Percentiles rank a stretch among this genome's conserved stretches.
Evolutionary conservation across 352 stramenopile species (phyloP).

Genomic region (Pythium phragmiticola): DNA sequence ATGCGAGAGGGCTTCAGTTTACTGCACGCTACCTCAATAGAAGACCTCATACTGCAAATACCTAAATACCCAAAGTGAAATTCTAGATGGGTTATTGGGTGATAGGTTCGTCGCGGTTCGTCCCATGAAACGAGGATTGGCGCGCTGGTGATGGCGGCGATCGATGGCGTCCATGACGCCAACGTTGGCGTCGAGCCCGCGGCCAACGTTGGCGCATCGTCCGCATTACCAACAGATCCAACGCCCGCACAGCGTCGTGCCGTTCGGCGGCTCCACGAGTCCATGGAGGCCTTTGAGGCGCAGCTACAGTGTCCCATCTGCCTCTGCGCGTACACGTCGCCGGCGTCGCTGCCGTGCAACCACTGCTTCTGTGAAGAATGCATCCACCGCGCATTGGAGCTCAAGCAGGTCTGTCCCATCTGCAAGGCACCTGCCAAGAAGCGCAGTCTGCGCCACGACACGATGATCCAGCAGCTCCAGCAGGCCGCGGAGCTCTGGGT

Average conservation of each 20-base stretch:
- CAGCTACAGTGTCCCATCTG: slow-evolving; percentile 87
- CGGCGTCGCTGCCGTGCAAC: slow-evolving; percentile 80
- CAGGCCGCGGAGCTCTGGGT: slow-evolving; percentile 50
- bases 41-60: not conserved
- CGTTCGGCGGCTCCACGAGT: slow-evolving; percentile 51
- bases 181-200: not conserved
- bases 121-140: slow-evolving; percentile 5
- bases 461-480: slow-evolving; percentile 73
- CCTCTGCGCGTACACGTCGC: slow-evolving; percentile 65
- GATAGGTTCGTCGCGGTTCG: not conserved
- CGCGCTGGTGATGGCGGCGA: slow-evolving; percentile 12
- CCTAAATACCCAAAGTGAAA: slow-evolving; percentile 6
- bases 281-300: slow-evolving; percentile 63
- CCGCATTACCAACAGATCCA: not conserved
- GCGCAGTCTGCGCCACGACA: slow-evolving; percentile 68
- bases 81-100: slow-evolving; percentile 14
- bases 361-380: slow-evolving; percentile 89
- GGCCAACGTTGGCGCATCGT: not conserved
- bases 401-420: slow-evolving; percentile 78
- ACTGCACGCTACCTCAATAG: not conserved
- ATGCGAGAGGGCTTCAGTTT: too few species aligned
- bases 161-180: slow-evolving; percentile 1
- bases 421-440: slow-evolving; percentile 84
- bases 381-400: slow-evolving; percentile 79
- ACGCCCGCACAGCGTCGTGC: slow-evolving; percentile 22